A percentile compares a stretch with the other conserved stretches of the same genome.
These are phyloP conservation scores for Brassica incana DNA, from an alignment of 345 rosid species.

Conservation along the genomic window DNA sequence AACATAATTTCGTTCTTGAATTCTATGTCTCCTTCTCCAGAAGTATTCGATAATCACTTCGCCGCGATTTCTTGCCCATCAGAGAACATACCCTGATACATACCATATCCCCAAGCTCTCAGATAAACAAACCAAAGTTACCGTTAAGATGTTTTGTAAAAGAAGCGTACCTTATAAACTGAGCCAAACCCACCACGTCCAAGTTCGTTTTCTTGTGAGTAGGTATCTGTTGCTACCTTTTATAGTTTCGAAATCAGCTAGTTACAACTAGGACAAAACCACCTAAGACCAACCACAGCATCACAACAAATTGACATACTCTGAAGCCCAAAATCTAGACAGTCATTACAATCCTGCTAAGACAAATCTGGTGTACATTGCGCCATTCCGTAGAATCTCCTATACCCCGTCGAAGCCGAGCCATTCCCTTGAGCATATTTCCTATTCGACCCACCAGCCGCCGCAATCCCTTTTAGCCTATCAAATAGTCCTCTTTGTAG, in stretches of 20 bases:
- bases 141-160: not conserved
- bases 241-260: conserved; percentile 40
- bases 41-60: conserved; percentile 44
- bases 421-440: conserved; percentile 49
- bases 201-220: conserved; percentile 45
- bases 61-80: conserved; percentile 48
- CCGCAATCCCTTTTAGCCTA: conserved; percentile 31
- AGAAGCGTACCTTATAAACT: conserved; percentile 49
- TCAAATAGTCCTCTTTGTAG: conserved; percentile 31
- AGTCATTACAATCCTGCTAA: conserved; percentile 32
- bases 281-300: conserved; percentile 33
- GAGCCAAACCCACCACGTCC: conserved; percentile 67
- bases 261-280: conserved; percentile 47
- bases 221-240: conserved; percentile 48
- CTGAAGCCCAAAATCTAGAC: conserved; percentile 21
- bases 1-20: conserved; percentile 50
- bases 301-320: conserved; percentile 31
- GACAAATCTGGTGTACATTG: conserved; percentile 57
- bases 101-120: not conserved
- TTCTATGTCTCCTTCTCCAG: conserved; percentile 49
- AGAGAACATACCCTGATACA: conserved; percentile 44
- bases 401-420: not conserved
- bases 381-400: conserved; percentile 36
- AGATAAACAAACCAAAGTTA: not conserved
- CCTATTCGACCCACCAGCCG: conserved; percentile 33